Evolutionary conservation across 805 yeast species (phyloP).

Genomic region (Ogataea polymorpha): DNA sequence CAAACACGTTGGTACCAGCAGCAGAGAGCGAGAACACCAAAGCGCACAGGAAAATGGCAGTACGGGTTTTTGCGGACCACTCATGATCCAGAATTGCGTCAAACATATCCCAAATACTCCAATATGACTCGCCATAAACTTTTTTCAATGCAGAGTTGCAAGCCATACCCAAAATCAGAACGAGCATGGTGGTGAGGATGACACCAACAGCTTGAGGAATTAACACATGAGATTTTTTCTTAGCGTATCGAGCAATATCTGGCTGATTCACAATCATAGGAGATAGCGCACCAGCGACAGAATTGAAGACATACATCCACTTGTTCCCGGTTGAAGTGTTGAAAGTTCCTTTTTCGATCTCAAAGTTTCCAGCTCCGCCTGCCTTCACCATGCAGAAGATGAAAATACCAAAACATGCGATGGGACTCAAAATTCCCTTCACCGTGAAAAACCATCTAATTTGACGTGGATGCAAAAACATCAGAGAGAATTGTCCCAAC

Average conservation of each 20-base stretch:
- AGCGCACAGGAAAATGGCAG: slow-evolving; percentile 25
- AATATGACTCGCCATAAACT: slow-evolving; percentile 25
- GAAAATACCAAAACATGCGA: slow-evolving; percentile 21
- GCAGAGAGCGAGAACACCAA: slow-evolving; percentile 22
- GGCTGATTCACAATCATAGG: slow-evolving; percentile 31
- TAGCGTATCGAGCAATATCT: slow-evolving; percentile 28
- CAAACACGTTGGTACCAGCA: slow-evolving; percentile 33
- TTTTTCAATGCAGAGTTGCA: slow-evolving; percentile 15
- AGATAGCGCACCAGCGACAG: slow-evolving; percentile 25
- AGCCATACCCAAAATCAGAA: slow-evolving; percentile 21
- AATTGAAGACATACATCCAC: slow-evolving; percentile 24
- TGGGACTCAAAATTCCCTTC: slow-evolving; percentile 19
- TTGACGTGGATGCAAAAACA: slow-evolving; percentile 20
- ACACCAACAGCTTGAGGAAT: slow-evolving; percentile 22
- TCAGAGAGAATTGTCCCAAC: slow-evolving; percentile 22
- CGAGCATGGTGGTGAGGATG: slow-evolving; percentile 17
- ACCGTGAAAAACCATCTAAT: slow-evolving; percentile 21
- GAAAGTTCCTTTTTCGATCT: slow-evolving; percentile 11
- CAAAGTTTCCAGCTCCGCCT: slow-evolving; percentile 19
- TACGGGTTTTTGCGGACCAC: slow-evolving; percentile 28
- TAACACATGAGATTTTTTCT: slow-evolving; percentile 14
- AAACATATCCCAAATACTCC: slow-evolving; percentile 31
- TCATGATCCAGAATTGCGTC: slow-evolving; percentile 28
- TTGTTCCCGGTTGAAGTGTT: slow-evolving; percentile 13
- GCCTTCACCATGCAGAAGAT: slow-evolving; percentile 22